Evolutionary conservation across 2,329 filamentous ascomycete species (phyloP).

Genomic region (Endoconidiophora laricicola): DNA sequence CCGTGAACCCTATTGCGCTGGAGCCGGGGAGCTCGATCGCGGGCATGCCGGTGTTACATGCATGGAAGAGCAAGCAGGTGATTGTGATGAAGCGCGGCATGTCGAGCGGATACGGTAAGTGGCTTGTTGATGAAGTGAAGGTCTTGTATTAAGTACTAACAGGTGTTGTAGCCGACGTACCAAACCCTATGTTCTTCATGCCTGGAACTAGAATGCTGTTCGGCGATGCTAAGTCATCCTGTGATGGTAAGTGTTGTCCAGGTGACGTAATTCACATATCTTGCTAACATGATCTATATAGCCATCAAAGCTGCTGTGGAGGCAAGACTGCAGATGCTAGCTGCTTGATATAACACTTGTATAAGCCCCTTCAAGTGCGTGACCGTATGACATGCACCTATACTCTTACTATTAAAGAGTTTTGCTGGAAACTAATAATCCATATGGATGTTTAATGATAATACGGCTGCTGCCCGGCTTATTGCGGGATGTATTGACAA

Average conservation of each 20-base stretch:
- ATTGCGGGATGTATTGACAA: too few species aligned
- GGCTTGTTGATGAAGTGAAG: background rate
- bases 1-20: constrained; percentile 76
- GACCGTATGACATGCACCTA: too few species aligned
- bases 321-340: constrained; percentile 12
- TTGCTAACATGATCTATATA: constrained; percentile 12
- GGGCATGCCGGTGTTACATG: constrained; percentile 82
- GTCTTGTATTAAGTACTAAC: constrained; percentile 13
- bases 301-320: constrained; percentile 27
- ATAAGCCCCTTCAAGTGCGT: too few species aligned
- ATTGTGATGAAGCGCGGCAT: constrained; percentile 87
- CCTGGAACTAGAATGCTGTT: constrained; percentile 81
- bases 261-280: background rate
- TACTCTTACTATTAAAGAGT: too few species aligned
- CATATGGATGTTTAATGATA: too few species aligned
- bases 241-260: constrained; percentile 44
- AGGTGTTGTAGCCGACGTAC: constrained; percentile 51
- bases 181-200: constrained; percentile 90
- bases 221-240: constrained; percentile 71
- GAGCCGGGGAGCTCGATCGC: constrained; percentile 73
- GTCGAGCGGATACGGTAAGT: constrained; percentile 68
- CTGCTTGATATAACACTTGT: background rate
- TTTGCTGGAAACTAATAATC: too few species aligned
- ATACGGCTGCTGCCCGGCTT: too few species aligned
- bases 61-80: constrained; percentile 87